A percentile compares a stretch with the other conserved stretches of the same genome.
Evolutionary conservation across 495 filamentous ascomycete species (phyloP).

Genomic region (Penicillium ochrochloron): DNA sequence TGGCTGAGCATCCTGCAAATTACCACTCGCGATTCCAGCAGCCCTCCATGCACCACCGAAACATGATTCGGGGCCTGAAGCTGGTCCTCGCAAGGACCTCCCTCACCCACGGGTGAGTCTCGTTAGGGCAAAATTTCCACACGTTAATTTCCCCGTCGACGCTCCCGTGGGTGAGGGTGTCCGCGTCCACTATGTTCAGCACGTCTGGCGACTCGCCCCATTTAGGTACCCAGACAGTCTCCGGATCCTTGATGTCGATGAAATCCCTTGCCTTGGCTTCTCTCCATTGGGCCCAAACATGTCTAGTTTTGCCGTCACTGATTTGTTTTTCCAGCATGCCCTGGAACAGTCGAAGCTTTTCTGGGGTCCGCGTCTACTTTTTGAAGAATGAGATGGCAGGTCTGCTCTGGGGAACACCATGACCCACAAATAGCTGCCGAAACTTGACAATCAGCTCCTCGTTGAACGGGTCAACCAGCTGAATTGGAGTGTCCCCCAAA

Average conservation of each 20-base stretch:
- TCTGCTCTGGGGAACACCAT: neutral
- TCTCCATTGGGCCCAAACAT: constrained; percentile 3
- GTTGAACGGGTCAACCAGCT: constrained; percentile 11
- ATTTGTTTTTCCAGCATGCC: neutral
- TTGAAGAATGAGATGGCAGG: neutral
- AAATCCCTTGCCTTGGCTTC: neutral
- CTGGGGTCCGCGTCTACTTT: neutral
- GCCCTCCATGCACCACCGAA: neutral
- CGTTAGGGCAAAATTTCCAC: neutral
- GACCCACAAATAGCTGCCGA: neutral
- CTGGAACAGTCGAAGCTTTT: neutral
- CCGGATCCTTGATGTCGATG: neutral
- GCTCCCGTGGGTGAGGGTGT: neutral
- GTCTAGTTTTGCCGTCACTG: neutral
- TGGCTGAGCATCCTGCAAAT: too few species aligned
- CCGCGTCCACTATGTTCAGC: neutral
- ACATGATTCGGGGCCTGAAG: constrained; percentile 1
- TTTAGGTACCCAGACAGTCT: neutral
- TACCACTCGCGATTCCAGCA: neutral
- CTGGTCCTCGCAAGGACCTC: neutral
- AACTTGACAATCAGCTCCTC: neutral
- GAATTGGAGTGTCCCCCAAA: constrained; percentile 5
- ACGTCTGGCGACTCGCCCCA: too few species aligned
- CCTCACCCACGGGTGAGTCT: constrained; percentile 8
- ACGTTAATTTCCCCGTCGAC: neutral